Conservation (phyloP, 2,329 filamentous ascomycete species). For the Colletotrichum melonis region DNA sequence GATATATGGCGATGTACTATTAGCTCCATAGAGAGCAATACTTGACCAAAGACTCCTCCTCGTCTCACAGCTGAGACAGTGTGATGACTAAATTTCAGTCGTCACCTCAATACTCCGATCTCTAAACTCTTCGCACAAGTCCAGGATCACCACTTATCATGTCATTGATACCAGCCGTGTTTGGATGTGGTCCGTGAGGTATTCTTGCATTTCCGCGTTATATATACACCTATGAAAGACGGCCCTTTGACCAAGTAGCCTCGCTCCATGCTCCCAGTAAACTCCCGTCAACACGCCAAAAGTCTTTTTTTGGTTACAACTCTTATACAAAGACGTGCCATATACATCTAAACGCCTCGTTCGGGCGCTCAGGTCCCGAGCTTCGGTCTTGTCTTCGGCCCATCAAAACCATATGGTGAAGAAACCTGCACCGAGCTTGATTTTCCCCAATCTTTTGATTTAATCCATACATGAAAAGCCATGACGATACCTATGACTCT, state of each 20-base stretch:
- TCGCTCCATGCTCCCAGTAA: conserved; percentile 30
- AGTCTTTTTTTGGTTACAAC: conserved; percentile 34
- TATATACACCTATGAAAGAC: conserved; percentile 34
- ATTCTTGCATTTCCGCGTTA: conserved; percentile 37
- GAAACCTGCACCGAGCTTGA: neutral
- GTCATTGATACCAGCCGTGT: neutral
- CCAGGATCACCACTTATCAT: neutral
- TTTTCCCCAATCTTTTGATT: neutral
- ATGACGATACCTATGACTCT: conserved; percentile 41
- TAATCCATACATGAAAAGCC: neutral
- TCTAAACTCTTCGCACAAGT: neutral
- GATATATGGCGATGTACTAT: conserved; percentile 8
- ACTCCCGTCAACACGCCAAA: conserved; percentile 18
- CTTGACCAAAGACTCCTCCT: neutral
- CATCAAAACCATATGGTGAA: neutral
- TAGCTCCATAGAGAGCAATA: neutral
- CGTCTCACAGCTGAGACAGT: neutral
- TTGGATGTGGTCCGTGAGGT: conserved; percentile 6
- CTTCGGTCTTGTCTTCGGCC: neutral
- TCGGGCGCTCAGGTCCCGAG: neutral
- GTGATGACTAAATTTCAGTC: neutral
- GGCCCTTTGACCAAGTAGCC: conserved; percentile 27
- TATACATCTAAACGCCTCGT: neutral
- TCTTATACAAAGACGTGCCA: conserved; percentile 29
- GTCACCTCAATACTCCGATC: no score